These are phyloP conservation scores for Alternaria infectoria DNA, from an alignment of 2,329 filamentous ascomycete species.

Conservation along the genomic window DNA sequence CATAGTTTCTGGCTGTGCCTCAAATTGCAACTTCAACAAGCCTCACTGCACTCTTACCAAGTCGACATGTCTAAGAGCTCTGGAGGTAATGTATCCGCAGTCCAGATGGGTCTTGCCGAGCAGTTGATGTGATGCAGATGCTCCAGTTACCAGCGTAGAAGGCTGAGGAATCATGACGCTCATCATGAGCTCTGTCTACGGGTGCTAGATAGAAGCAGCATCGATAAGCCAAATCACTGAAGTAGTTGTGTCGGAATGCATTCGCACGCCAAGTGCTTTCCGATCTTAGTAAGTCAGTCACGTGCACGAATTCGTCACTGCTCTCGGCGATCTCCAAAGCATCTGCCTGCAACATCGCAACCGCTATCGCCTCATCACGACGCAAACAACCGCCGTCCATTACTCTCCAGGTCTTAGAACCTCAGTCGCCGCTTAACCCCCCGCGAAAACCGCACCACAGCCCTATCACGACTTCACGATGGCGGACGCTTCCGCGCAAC, in stretches of 20 bases:
- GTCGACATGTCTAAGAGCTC: not conserved
- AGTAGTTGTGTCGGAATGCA: not conserved
- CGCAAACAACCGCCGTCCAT: not conserved
- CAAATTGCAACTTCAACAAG: not conserved
- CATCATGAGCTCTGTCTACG: not conserved
- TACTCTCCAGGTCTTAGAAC: not conserved
- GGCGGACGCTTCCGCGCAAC: slow-evolving; percentile 72
- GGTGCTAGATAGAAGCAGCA: not conserved
- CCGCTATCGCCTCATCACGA: slow-evolving; percentile 7
- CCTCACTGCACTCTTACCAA: not conserved
- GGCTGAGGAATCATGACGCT: not conserved
- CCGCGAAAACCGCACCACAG: slow-evolving; percentile 2
- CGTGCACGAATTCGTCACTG: slow-evolving; percentile 25
- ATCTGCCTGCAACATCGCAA: slow-evolving; percentile 21
- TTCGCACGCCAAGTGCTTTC: not conserved
- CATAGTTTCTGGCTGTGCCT: not conserved
- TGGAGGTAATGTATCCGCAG: not conserved
- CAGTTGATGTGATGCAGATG: not conserved
- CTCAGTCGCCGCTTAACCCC: not conserved
- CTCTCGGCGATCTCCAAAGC: slow-evolving; percentile 15
- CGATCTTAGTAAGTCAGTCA: slow-evolving; percentile 17
- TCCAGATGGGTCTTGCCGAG: not conserved
- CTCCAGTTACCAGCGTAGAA: not conserved
- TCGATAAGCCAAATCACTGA: not conserved
- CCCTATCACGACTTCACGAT: slow-evolving; percentile 53